These are phyloP conservation scores for Dendrocalamus sinicus DNA, from an alignment of 176 grass and related monocot genomes.

Conservation along the genomic window DNA sequence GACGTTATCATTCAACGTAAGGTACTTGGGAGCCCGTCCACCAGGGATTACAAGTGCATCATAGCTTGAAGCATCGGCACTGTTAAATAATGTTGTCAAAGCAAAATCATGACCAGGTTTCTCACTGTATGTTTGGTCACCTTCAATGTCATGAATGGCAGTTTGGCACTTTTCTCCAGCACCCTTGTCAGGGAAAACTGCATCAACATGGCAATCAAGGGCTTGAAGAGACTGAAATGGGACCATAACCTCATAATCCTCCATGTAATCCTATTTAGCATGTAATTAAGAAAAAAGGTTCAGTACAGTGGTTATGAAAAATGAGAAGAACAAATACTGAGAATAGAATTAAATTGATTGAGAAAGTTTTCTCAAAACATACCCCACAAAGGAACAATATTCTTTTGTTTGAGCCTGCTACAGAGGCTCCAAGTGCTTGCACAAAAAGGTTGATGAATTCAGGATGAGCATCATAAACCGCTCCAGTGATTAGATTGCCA, in stretches of 20 bases:
- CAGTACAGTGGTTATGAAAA: neutral
- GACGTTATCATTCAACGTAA: constrained; percentile 75
- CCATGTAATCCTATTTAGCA: constrained; percentile 85
- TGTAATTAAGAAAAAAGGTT: neutral
- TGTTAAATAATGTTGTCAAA: constrained; percentile 73
- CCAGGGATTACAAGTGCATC: constrained; percentile 91
- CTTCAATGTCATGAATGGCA: constrained; percentile 95
- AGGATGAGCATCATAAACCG: constrained; percentile 69
- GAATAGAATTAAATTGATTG: neutral
- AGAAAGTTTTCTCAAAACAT: constrained; percentile 31
- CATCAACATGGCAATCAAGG: constrained; percentile 83
- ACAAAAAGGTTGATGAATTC: constrained; percentile 86
- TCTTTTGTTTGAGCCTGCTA: constrained; percentile 73
- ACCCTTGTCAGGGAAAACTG: constrained; percentile 73
- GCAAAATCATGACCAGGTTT: constrained; percentile 92
- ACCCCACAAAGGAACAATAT: constrained; percentile 96
- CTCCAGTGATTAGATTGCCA: constrained; percentile 74
- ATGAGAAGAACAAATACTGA: neutral
- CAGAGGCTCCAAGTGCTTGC: constrained; percentile 78
- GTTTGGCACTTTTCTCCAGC: constrained; percentile 78
- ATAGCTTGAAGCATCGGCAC: constrained; percentile 63
- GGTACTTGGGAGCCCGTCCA: constrained; percentile 84
- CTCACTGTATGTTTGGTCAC: constrained; percentile 96
- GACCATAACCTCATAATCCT: constrained; percentile 98
- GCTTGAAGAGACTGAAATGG: constrained; percentile 94